phyloP scores from a whole-genome alignment of 176 grass and related monocot genomes.

The Themeda triandra region DNA sequence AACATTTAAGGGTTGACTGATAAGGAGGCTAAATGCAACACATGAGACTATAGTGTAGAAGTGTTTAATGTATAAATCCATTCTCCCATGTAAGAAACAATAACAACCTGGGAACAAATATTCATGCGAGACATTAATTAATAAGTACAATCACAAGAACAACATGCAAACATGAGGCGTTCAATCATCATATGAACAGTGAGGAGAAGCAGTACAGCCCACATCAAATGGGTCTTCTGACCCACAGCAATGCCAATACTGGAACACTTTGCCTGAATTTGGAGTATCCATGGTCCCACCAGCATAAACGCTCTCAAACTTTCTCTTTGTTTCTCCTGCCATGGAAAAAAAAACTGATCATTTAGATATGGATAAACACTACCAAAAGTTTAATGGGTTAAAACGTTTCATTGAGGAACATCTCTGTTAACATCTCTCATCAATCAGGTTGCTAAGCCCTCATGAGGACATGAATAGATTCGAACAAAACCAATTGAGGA shows the following conservation, averaged over 20 bases:
- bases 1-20: not conserved
- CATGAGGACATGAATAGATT: not conserved
- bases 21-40: not conserved
- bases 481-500: not conserved
- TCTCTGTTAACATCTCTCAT: not conserved
- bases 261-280: slow-evolving; percentile 74
- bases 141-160: not conserved
- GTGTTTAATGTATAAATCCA: not conserved
- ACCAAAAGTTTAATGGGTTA: not conserved
- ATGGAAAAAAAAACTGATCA: not conserved
- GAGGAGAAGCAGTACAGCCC: slow-evolving; percentile 79
- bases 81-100: not conserved
- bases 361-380: not conserved
- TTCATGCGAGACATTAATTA: not conserved
- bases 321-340: slow-evolving; percentile 90
- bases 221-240: slow-evolving; percentile 80
- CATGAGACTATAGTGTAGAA: not conserved
- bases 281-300: slow-evolving; percentile 88
- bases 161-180: not conserved
- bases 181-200: slow-evolving; percentile 89
- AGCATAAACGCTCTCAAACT: slow-evolving; percentile 85
- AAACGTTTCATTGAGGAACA: not conserved
- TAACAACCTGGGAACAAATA: not conserved
- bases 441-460: not conserved
- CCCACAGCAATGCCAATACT: slow-evolving; percentile 98